A percentile compares a stretch with the other conserved stretches of the same genome.
Evolutionary conservation across 129 eudicot genomes (phyloP).

Genomic region (Centrapalus pauciflorus): DNA sequence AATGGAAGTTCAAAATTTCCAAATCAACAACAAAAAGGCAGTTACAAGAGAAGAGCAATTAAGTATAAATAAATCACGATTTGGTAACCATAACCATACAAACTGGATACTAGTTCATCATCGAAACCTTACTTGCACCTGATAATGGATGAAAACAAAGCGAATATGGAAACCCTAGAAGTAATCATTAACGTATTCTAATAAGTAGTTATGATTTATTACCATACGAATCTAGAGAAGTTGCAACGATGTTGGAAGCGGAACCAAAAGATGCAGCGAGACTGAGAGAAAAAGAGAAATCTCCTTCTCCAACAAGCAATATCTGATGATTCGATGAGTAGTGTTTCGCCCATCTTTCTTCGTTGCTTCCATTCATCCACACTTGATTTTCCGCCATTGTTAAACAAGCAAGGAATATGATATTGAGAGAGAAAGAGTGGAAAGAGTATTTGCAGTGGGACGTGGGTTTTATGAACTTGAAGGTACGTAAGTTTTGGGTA

Average conservation of each 20-base stretch:
- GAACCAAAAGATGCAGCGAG: constrained; percentile 25
- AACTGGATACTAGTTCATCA: too few relatives aligned
- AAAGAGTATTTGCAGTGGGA: too few relatives aligned
- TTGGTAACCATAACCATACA: too few relatives aligned
- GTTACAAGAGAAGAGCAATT: too few relatives aligned
- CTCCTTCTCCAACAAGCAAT: constrained; percentile 35
- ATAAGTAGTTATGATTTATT: not conserved
- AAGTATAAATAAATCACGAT: too few relatives aligned
- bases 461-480: not conserved
- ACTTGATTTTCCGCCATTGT: constrained; percentile 1
- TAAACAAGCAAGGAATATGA: not conserved
- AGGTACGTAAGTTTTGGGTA: too few relatives aligned
- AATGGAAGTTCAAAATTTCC: too few relatives aligned
- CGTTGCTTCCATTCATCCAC: not conserved
- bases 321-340: constrained; percentile 23
- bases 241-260: constrained; percentile 22
- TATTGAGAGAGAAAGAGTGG: not conserved
- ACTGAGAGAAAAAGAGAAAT: constrained; percentile 30
- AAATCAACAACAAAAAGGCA: too few relatives aligned
- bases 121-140: too few relatives aligned
- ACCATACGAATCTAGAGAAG: constrained; percentile 34
- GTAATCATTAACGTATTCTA: too few relatives aligned
- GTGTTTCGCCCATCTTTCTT: constrained; percentile 28
- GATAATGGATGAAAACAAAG: too few relatives aligned
- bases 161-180: not conserved